Conservation (phyloP, 805 yeast genomes). For the Millerozyma miso region DNA sequence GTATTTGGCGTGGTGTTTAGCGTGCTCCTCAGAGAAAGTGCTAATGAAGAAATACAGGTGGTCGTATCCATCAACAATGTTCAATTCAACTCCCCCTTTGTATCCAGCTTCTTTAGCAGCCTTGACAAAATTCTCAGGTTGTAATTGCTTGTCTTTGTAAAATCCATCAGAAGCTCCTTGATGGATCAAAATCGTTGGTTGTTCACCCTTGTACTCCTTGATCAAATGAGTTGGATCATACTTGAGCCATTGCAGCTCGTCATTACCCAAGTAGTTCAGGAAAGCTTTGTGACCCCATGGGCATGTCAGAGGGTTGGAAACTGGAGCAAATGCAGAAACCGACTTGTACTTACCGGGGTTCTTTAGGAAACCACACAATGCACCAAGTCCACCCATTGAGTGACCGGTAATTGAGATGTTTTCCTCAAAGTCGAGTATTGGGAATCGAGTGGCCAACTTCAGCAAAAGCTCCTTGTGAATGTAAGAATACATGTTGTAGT, state of each 20-base stretch:
- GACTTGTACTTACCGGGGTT: conserved; percentile 72
- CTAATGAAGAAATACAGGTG: conserved; percentile 87
- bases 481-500: conserved; percentile 86
- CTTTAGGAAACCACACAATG: conserved; percentile 61
- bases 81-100: conserved; percentile 55
- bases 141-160: conserved; percentile 54
- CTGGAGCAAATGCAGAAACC: conserved; percentile 89
- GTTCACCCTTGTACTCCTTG: conserved; percentile 43
- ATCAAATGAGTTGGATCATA: conserved; percentile 86
- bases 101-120: conserved; percentile 57
- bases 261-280: conserved; percentile 66
- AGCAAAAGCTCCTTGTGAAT: conserved; percentile 69
- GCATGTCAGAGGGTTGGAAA: conserved; percentile 68
- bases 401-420: conserved; percentile 86
- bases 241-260: conserved; percentile 57
- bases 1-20: conserved; percentile 78
- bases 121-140: conserved; percentile 66
- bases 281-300: conserved; percentile 92
- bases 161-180: conserved; percentile 80
- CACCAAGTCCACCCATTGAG: conserved; percentile 98
- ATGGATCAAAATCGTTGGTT: conserved; percentile 69
- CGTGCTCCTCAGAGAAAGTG: conserved; percentile 76
- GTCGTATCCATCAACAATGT: conserved; percentile 77
- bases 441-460: conserved; percentile 39
- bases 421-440: conserved; percentile 52